phyloP scores from a whole-genome alignment of 257 asterid species.

The Coffea canephora region DNA sequence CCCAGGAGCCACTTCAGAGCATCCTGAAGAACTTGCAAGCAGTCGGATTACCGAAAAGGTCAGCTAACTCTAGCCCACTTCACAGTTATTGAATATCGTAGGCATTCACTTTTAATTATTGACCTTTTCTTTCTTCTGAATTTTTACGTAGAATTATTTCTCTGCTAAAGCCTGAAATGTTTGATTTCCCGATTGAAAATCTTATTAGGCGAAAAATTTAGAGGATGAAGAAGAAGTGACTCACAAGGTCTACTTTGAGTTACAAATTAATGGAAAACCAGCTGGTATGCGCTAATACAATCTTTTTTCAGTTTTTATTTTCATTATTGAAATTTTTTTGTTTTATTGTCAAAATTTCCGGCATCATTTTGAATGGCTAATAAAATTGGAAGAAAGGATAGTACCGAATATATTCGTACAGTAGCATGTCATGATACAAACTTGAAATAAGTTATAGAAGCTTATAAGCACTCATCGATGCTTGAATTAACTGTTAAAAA shows the following conservation, averaged over 20 bases:
- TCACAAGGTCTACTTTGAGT: slow-evolving; percentile 72
- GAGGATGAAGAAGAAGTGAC: slow-evolving; percentile 59
- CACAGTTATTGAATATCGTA: not conserved
- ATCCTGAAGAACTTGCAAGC: slow-evolving; percentile 14
- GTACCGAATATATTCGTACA: not conserved
- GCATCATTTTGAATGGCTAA: not conserved
- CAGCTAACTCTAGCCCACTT: not conserved
- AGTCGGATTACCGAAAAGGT: slow-evolving; percentile 42
- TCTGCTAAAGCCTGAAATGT: not conserved
- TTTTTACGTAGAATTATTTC: not conserved
- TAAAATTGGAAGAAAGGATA: not conserved
- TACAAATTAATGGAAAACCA: slow-evolving; percentile 63
- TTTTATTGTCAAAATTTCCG: not conserved
- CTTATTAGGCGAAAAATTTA: slow-evolving; percentile 39
- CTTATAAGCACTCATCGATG: too few relatives aligned
- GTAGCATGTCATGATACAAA: too few relatives aligned
- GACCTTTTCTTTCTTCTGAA: not conserved
- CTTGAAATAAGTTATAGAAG: too few relatives aligned
- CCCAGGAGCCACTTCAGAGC: slow-evolving; percentile 37
- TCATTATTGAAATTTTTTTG: not conserved
- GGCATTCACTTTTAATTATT: not conserved
- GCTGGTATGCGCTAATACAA: slow-evolving; percentile 35
- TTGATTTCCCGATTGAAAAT: slow-evolving; percentile 6
- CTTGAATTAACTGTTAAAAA: not conserved
- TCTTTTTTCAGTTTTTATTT: not conserved